phyloP scores from a whole-genome alignment of 2,329 filamentous ascomycete genomes.

The Fonsecaea erecta region DNA sequence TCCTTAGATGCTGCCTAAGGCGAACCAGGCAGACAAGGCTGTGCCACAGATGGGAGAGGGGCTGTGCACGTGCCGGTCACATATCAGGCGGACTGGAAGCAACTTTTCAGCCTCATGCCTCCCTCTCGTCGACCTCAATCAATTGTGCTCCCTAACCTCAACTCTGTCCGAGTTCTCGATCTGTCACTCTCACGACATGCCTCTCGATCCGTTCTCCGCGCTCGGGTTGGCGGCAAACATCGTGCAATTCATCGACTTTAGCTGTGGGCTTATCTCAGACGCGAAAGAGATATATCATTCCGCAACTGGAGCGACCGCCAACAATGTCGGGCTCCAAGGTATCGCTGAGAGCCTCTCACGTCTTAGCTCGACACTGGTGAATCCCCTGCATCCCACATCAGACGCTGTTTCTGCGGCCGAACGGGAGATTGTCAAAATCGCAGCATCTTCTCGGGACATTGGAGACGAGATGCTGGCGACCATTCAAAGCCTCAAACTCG shows the following conservation, averaged over 20 bases:
- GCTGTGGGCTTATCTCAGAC: not conserved
- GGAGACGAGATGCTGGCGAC: not conserved
- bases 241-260: slow-evolving; percentile 5
- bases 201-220: not conserved
- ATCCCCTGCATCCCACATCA: not conserved
- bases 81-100: not conserved
- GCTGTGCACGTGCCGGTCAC: not conserved
- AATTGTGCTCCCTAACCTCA: not conserved
- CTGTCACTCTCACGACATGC: not conserved
- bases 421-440: not conserved
- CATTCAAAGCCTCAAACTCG: not conserved
- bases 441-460: not conserved
- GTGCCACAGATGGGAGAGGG: not conserved
- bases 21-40: not conserved
- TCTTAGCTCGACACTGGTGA: slow-evolving; percentile 3
- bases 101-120: not conserved
- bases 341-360: not conserved
- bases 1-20: not conserved
- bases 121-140: not conserved
- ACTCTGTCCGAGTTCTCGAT: not conserved
- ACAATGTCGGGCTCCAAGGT: not conserved
- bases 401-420: not conserved
- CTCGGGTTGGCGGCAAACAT: slow-evolving; percentile 7
- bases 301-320: not conserved
- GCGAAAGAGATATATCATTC: slow-evolving; percentile 5